phyloP scores from a whole-genome alignment of 768 basidiomycete genomes.

The Pleurotus salmoneostramineus region DNA sequence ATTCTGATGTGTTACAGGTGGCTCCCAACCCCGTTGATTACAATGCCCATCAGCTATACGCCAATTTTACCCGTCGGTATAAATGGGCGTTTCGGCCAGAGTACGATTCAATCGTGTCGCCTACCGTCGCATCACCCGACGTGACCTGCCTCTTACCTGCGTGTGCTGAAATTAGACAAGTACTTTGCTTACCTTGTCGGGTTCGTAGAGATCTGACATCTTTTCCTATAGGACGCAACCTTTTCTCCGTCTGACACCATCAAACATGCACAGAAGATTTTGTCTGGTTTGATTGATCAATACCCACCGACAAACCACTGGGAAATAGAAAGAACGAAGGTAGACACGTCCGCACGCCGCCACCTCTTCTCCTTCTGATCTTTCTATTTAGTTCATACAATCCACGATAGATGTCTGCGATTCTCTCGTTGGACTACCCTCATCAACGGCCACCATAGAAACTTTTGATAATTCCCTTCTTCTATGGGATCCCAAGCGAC shows the following conservation, averaged over 20 bases:
- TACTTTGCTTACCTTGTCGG: slow-evolving; percentile 13
- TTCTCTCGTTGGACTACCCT: slow-evolving; percentile 32
- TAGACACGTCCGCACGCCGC: slow-evolving; percentile 23
- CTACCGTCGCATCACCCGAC: slow-evolving; percentile 51
- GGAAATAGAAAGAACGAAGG: slow-evolving; percentile 46
- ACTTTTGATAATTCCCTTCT: slow-evolving; percentile 36
- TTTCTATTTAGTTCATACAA: slow-evolving; percentile 33
- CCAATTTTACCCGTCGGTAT: slow-evolving; percentile 63
- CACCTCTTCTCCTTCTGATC: not conserved
- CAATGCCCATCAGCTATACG: slow-evolving; percentile 45
- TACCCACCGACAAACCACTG: slow-evolving; percentile 28
- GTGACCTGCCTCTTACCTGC: slow-evolving; percentile 43
- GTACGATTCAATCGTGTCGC: slow-evolving; percentile 46
- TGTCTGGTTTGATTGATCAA: slow-evolving; percentile 22
- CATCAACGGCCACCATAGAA: slow-evolving; percentile 25
- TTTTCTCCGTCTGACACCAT: slow-evolving; percentile 38
- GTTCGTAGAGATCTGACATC: not conserved
- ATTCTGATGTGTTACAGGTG: slow-evolving; percentile 29
- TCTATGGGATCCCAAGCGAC: slow-evolving; percentile 40
- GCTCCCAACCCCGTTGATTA: slow-evolving; percentile 43
- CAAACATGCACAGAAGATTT: slow-evolving; percentile 37
- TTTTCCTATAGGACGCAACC: slow-evolving; percentile 27
- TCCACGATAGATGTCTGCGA: slow-evolving; percentile 32
- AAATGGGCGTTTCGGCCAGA: slow-evolving; percentile 73
- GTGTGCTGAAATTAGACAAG: slow-evolving; percentile 35